These are phyloP conservation scores for Hypholoma fasciculare DNA, from an alignment of 768 basidiomycete species.

Conservation along the genomic window DNA sequence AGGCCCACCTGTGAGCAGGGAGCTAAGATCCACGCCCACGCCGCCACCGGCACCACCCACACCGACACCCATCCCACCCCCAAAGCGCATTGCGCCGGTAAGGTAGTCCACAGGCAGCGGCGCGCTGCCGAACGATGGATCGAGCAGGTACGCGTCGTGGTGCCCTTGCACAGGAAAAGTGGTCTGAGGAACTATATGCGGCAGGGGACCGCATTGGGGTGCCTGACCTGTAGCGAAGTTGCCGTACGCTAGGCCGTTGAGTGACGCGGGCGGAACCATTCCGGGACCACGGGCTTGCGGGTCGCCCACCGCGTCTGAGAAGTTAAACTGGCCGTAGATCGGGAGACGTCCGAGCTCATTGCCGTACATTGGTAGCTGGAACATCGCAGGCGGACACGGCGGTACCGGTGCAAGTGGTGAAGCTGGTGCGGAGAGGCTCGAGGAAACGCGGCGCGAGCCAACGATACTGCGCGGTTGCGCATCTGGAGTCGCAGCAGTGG, in stretches of 20 bases:
- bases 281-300: conserved; percentile 11
- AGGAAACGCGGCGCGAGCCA: conserved; percentile 27
- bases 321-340: conserved; percentile 41
- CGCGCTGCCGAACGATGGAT: not conserved
- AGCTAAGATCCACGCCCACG: too few species aligned
- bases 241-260: not conserved
- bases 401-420: conserved; percentile 1
- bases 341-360: conserved; percentile 60
- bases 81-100: not conserved
- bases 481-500: conserved; percentile 5
- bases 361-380: conserved; percentile 53
- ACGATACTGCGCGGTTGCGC: conserved; percentile 22
- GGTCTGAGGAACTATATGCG: too few species aligned
- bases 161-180: not conserved
- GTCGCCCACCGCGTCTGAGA: conserved; percentile 24
- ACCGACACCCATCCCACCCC: not conserved
- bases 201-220: not conserved
- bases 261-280: not conserved
- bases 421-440: conserved; percentile 8
- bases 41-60: not conserved
- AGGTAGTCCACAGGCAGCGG: not conserved
- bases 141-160: conserved; percentile 1
- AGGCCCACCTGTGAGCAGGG: not conserved
- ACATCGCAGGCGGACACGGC: conserved; percentile 14
- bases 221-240: not conserved